Evolutionary conservation across 2,329 filamentous ascomycete genomes (phyloP).

Genomic region (Curvularia eragrostidis): DNA sequence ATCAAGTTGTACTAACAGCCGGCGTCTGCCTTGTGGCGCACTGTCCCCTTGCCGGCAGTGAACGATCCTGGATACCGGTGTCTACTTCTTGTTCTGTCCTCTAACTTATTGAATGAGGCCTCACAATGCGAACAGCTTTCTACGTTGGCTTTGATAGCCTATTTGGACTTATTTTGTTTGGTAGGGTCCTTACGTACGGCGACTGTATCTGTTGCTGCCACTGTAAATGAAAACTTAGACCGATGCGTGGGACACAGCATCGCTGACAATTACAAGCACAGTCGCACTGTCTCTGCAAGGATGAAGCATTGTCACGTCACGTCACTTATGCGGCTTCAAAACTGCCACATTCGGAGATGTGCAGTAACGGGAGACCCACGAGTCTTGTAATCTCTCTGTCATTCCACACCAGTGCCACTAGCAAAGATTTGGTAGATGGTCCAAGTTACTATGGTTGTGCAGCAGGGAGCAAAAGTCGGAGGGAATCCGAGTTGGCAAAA

Average conservation of each 20-base stretch:
- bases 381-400: slow-evolving; percentile 25
- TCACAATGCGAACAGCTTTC: not conserved
- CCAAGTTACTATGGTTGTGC: slow-evolving; percentile 4
- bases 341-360: not conserved
- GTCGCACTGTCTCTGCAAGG: slow-evolving; percentile 19
- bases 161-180: not conserved
- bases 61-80: slow-evolving; percentile 2
- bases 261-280: slow-evolving; percentile 11
- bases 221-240: not conserved
- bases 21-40: not conserved
- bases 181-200: not conserved
- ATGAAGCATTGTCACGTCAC: slow-evolving; percentile 10
- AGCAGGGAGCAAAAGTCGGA: slow-evolving; percentile 4
- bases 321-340: slow-evolving; percentile 5
- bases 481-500: not conserved
- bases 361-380: slow-evolving; percentile 13
- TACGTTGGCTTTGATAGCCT: not conserved
- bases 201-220: not conserved
- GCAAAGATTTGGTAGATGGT: not conserved
- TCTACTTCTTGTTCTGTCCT: slow-evolving; percentile 4
- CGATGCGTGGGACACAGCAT: slow-evolving; percentile 19
- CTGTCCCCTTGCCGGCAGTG: not conserved
- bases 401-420: slow-evolving; percentile 10
- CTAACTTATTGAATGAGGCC: slow-evolving; percentile 2
- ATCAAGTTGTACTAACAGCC: not conserved